Percentiles rank a stretch among this genome's conserved stretches.
These are phyloP conservation scores for Endotrypanum monterogeii DNA, from an alignment of 208 protist species.

Conservation along the genomic window DNA sequence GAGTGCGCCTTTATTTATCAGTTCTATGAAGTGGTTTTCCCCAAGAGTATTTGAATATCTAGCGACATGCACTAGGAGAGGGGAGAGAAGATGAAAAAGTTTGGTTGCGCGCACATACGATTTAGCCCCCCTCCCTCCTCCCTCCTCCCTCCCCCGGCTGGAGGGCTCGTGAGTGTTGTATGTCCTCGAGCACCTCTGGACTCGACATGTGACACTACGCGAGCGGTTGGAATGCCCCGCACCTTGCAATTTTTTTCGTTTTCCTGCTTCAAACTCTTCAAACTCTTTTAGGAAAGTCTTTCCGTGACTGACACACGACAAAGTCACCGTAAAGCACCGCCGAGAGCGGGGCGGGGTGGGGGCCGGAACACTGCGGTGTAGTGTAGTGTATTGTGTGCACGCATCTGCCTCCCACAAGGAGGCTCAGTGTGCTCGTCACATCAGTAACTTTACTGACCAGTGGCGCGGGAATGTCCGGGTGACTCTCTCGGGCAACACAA, in stretches of 20 bases:
- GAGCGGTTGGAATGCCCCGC: neutral
- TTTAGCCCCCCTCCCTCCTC: too few relatives aligned
- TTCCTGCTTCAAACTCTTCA: neutral
- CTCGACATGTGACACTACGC: neutral
- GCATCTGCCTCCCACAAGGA: neutral
- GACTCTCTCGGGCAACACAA: neutral
- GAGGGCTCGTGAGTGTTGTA: neutral
- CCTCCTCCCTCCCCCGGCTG: too few relatives aligned
- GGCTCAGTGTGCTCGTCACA: neutral
- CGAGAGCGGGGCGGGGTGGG: too few relatives aligned
- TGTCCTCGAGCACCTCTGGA: neutral
- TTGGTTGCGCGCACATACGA: neutral
- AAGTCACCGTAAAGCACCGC: neutral
- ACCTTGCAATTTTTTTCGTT: neutral
- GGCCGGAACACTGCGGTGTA: neutral
- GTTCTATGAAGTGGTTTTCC: conserved; percentile 90
- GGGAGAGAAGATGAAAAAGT: neutral
- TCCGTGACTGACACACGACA: neutral
- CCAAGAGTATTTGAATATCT: conserved; percentile 74
- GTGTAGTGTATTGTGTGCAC: neutral
- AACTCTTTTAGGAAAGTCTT: neutral
- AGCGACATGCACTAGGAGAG: neutral
- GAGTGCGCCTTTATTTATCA: conserved; percentile 92
- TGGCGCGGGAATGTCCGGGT: neutral
- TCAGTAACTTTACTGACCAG: neutral